Conservation (phyloP, 1,139 yeast genomes). For the Debaryomyces psychrophilus region DNA sequence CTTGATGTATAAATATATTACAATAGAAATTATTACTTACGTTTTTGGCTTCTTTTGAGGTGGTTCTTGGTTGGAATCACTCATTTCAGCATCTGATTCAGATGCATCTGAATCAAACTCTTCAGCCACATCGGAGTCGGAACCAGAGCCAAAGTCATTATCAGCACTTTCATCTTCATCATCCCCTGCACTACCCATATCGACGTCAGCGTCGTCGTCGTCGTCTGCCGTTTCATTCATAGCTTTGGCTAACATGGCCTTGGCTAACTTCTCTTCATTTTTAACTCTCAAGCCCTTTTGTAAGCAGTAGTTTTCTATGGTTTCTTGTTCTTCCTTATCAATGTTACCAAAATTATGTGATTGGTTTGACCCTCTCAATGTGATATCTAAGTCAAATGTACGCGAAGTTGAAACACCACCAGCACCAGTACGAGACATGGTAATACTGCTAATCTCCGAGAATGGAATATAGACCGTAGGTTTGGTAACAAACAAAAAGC, state of each 20-base stretch:
- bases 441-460: slow-evolving; percentile 72
- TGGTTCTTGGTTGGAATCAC: slow-evolving; percentile 40
- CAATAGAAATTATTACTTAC: neutral
- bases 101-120: slow-evolving; percentile 80
- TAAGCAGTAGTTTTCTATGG: slow-evolving; percentile 73
- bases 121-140: slow-evolving; percentile 78
- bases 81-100: slow-evolving; percentile 41
- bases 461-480: slow-evolving; percentile 93
- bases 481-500: slow-evolving; percentile 88
- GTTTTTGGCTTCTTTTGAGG: slow-evolving; percentile 50
- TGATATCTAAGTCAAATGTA: slow-evolving; percentile 89
- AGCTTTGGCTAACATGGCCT: slow-evolving; percentile 76
- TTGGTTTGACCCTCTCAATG: slow-evolving; percentile 64
- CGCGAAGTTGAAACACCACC: slow-evolving; percentile 77
- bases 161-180: slow-evolving; percentile 72
- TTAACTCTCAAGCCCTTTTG: slow-evolving; percentile 79
- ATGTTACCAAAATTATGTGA: slow-evolving; percentile 87
- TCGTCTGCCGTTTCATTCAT: slow-evolving; percentile 72
- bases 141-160: slow-evolving; percentile 66
- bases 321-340: slow-evolving; percentile 84
- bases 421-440: slow-evolving; percentile 88
- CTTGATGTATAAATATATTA: neutral
- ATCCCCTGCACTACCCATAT: slow-evolving; percentile 74
- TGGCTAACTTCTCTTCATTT: slow-evolving; percentile 89
- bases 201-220: slow-evolving; percentile 61